Conservation (phyloP, 345 rosid species). For the Bruguiera gymnorhiza region DNA sequence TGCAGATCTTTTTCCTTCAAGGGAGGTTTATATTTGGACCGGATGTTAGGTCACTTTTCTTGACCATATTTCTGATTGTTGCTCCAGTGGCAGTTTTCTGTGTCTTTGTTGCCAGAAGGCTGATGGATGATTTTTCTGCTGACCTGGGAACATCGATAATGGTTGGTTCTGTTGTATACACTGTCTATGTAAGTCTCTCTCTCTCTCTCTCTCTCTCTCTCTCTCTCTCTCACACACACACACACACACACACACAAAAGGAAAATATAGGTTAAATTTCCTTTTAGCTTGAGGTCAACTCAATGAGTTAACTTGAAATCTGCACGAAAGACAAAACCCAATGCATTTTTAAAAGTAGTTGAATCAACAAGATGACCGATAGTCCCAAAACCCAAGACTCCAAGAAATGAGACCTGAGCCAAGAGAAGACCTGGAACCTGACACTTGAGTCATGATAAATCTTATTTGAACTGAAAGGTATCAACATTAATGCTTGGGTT, state of each 20-base stretch:
- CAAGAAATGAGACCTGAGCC: no score
- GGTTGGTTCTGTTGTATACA: conserved; percentile 45
- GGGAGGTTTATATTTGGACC: conserved; percentile 98
- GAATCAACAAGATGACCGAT: no score
- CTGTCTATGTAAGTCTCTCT: conserved; percentile 53
- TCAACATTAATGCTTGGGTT: not conserved
- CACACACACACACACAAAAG: not conserved
- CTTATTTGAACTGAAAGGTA: not conserved
- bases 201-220: conserved; percentile 22
- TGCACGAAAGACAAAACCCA: no score
- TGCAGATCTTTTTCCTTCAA: conserved; percentile 65
- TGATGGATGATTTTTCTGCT: conserved; percentile 66
- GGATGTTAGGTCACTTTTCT: conserved; percentile 67
- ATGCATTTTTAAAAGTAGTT: no score
- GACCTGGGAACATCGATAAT: conserved; percentile 58
- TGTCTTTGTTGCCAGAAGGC: conserved; percentile 60
- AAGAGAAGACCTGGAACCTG: no score
- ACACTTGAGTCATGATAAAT: no score
- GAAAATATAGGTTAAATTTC: not conserved
- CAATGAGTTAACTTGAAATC: no score
- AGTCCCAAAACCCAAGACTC: no score
- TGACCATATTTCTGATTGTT: conserved; percentile 62
- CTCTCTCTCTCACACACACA: not conserved
- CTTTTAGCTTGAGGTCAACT: no score
- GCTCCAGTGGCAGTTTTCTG: conserved; percentile 78